These are phyloP conservation scores for Podospora pseudopauciseta DNA, from an alignment of 495 filamentous ascomycete genomes.

Conservation along the genomic window DNA sequence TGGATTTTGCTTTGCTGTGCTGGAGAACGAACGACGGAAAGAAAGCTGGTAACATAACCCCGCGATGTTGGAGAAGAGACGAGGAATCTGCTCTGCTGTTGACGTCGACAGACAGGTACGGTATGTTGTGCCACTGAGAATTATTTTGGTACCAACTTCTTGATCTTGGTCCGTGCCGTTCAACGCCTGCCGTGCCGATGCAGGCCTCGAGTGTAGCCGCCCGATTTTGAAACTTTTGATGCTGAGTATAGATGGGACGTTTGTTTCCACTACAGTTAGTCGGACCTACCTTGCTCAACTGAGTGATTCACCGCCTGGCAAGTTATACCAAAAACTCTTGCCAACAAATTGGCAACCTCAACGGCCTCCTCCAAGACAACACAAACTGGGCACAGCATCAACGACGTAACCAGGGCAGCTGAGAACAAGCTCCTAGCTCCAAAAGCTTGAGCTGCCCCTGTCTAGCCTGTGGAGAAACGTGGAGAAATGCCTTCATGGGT, in stretches of 20 bases:
- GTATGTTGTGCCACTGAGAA: not conserved
- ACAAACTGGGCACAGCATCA: not conserved
- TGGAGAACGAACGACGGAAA: not conserved
- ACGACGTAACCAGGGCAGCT: conserved; percentile 8
- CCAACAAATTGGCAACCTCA: not conserved
- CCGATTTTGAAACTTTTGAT: not conserved
- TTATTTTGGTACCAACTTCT: not conserved
- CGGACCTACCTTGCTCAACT: not conserved
- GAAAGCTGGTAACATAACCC: not conserved
- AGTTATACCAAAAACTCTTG: not conserved
- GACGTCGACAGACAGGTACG: not conserved
- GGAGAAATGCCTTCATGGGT: not conserved
- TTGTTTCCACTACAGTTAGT: not conserved
- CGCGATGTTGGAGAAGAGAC: not conserved
- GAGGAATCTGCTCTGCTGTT: not conserved
- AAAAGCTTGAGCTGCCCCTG: not conserved
- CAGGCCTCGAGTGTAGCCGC: not conserved
- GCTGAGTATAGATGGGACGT: not conserved
- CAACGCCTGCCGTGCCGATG: not conserved
- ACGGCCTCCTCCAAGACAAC: not conserved
- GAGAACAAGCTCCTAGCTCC: conserved; percentile 6
- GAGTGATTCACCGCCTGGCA: not conserved
- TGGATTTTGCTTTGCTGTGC: not conserved
- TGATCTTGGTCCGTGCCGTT: not conserved
- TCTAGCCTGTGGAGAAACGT: not conserved